Base-by-base conservation (phyloP, 192 early-diverging fungal genomes). In the Coemansia sp. region DNA sequence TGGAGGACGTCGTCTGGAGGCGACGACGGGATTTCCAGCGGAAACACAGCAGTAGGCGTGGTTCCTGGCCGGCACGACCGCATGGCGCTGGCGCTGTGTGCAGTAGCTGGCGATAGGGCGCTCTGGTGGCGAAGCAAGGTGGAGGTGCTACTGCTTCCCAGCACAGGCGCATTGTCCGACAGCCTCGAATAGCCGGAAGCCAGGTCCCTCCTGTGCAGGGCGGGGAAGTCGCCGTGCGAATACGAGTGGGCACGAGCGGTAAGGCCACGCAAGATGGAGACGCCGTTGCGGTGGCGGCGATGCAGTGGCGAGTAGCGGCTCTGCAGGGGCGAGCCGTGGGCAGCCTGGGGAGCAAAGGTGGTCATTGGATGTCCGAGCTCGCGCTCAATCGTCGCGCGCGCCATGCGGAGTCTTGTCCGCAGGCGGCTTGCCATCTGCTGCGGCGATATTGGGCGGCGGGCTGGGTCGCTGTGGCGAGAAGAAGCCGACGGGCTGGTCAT, bases 281-380 rank as follows among this genome's bases (percentile, higher is more conserved):
- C 16, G 24, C 39, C 51, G 60, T n/a, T 44, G 6, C n/a, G 67
- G 18, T n/a, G 60, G 39, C 26, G 43, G 43, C 26, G 46, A 58
- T 49, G 41, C 38, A 39, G 60, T 6, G 46, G 41, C 12, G 10
- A 53, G n/a, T 20, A 30, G 30, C 1, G 20, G 46, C 18, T 20
- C 46, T 20, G 46, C 18, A 18, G 12, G 20, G 15, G 67, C 21
- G 49, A 62, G 16, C 20, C 46, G 2, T 49, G 18, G 46, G 46
- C 7, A 26, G 51, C 15, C 21, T 26, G 63, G 24, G 68, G 57
- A 46, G 67, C 64, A 53, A 73, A 57, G 39, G 64, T 35, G 2
- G 77, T 48, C 35, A 80, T 72, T 6, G 78, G 73, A 53, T 67
- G 63, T 30, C 78, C 78, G 20, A 80, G 45, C 44, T 80, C 72